phyloP scores from a whole-genome alignment of 2,329 filamentous ascomycete genomes.

The Ophiostoma ulmi region DNA sequence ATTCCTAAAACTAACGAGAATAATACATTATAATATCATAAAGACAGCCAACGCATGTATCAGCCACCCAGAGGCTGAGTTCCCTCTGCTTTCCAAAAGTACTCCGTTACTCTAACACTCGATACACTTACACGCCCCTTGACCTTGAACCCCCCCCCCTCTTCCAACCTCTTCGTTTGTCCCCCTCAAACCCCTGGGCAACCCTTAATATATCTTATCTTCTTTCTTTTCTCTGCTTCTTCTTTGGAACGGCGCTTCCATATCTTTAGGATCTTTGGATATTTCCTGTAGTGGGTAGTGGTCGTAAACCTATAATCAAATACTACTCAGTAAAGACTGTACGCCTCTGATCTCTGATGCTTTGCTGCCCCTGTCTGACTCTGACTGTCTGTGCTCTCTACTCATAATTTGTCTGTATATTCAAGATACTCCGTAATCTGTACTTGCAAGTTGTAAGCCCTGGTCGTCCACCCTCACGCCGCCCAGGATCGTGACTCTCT shows the following conservation, averaged over 20 bases:
- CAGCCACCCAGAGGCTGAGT: neutral
- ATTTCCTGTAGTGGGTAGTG: neutral
- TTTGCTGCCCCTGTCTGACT: neutral
- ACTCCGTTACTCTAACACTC: neutral
- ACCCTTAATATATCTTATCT: neutral
- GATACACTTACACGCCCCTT: conserved; percentile 11
- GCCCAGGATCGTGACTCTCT: conserved; percentile 6
- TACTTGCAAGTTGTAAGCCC: neutral
- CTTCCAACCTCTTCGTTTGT: neutral
- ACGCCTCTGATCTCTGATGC: neutral
- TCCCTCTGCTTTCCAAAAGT: neutral
- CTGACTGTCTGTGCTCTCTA: neutral
- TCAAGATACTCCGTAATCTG: neutral
- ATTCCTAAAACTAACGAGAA: neutral
- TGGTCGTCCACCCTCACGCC: neutral
- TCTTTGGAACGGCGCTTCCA: neutral
- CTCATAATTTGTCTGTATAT: neutral
- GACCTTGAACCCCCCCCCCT: conserved; percentile 5
- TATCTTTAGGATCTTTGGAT: neutral
- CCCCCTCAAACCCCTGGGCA: neutral
- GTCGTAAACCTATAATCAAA: neutral
- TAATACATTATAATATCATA: neutral
- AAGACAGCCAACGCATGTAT: neutral
- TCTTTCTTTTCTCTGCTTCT: neutral
- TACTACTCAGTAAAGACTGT: neutral